Base-by-base conservation (phyloP, 768 basidiomycete species). In the Pleurotus djamor region DNA sequence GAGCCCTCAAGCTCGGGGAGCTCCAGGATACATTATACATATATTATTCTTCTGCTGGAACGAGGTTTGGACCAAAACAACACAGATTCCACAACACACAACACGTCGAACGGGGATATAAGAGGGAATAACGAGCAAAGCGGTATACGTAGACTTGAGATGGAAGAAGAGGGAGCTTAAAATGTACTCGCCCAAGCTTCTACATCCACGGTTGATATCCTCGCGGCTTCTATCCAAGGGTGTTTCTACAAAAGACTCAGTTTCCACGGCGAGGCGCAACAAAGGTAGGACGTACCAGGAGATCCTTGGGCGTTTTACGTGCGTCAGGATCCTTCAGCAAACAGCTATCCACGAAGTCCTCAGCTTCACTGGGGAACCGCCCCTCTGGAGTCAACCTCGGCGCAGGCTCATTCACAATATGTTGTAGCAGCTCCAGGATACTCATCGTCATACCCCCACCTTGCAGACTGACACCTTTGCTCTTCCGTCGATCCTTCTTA, bases 321-420 rank as follows among this genome's bases (percentile, higher is more conserved):
- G 74, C 76, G 59, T 88, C 87, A 4, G 94, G 94, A 69, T 98
- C 93, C 76, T 99, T 99, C 70, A 88, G 66, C 74, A 98, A 72
- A 75, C 95, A 98, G 49, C 85, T 87, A 69, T 97, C 91, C 48
- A 98, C 86, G 64, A 99, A 98, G 52, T 78, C 78, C 65, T 93
- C 91, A 21, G 92, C 90, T 68, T 88, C 84, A 56, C 72, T 71
- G 3, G 91, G 89, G 79, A 77, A 83, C 45, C 79, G 81, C 37
- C 88, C 88, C 59, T 90, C 87, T 1, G 87, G 85, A 9, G 87
- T 88, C 64, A 99, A 73, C 68, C 84, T 80, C 44, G 97, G 97
- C 32, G 97, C 96, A 59, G 96, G 94, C 75, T 98, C 97, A 69
- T 98, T 98, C 55, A 99, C 97, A 66, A 99, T 98, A 70, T 98